Evolutionary conservation across 2,329 filamentous ascomycete genomes (phyloP).

Genomic region (Blastomyces percursus): DNA sequence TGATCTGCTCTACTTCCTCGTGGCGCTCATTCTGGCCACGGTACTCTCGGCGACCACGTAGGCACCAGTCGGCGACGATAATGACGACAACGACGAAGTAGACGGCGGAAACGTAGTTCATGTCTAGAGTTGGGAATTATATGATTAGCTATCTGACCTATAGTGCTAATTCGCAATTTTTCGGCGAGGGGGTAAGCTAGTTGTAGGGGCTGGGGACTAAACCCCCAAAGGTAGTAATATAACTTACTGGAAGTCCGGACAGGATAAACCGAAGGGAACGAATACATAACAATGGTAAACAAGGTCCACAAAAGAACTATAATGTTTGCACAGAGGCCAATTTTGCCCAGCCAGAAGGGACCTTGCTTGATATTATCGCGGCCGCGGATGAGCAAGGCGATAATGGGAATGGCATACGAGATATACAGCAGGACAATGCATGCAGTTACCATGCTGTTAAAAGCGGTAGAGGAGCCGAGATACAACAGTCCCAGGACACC

Average conservation of each 20-base stretch:
- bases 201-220: not conserved
- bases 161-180: too few species aligned
- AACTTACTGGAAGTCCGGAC: slow-evolving; percentile 26
- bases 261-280: slow-evolving; percentile 30
- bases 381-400: slow-evolving; percentile 37
- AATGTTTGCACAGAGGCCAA: slow-evolving; percentile 35
- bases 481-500: slow-evolving; percentile 39
- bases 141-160: not conserved
- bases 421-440: slow-evolving; percentile 40
- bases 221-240: slow-evolving; percentile 6
- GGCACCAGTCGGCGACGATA: slow-evolving; percentile 28
- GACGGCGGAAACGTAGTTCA: slow-evolving; percentile 36
- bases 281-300: slow-evolving; percentile 40
- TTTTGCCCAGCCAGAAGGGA: slow-evolving; percentile 39
- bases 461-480: slow-evolving; percentile 33
- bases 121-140: slow-evolving; percentile 18
- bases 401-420: slow-evolving; percentile 38
- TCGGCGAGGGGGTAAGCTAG: not conserved
- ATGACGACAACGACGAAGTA: slow-evolving; percentile 27
- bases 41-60: slow-evolving; percentile 23
- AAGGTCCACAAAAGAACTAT: slow-evolving; percentile 38
- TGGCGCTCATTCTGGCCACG: slow-evolving; percentile 20
- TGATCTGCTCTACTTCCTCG: slow-evolving; percentile 14
- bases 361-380: slow-evolving; percentile 37
- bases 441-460: slow-evolving; percentile 35